Conservation (phyloP, 768 basidiomycete species). For the Pleurotus giganteus region DNA sequence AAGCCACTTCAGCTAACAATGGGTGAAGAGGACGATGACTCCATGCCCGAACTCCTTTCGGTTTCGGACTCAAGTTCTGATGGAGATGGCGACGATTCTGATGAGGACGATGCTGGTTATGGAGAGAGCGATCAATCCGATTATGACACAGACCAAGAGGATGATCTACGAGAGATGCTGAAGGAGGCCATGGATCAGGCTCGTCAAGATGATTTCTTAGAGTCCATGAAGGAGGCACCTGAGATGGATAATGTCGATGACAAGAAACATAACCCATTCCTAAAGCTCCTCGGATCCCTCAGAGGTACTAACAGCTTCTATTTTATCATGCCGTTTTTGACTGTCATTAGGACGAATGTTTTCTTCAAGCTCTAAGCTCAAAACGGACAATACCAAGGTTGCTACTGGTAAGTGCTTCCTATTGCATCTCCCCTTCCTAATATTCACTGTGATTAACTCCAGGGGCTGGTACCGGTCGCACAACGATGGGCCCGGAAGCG, state of each 20-base stretch:
- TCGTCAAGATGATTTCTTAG: slow-evolving; percentile 57
- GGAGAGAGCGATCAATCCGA: slow-evolving; percentile 33
- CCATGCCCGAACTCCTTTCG: slow-evolving; percentile 68
- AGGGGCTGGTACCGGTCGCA: slow-evolving; percentile 24
- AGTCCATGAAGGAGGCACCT: slow-evolving; percentile 36
- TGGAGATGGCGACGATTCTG: slow-evolving; percentile 35
- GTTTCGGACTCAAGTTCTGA: slow-evolving; percentile 52
- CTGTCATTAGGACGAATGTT: slow-evolving; percentile 59
- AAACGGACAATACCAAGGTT: slow-evolving; percentile 20
- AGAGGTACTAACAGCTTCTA: slow-evolving; percentile 45
- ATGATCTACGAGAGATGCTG: slow-evolving; percentile 55
- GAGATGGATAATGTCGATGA: slow-evolving; percentile 46
- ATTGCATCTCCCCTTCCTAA: neutral
- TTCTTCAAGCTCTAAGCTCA: slow-evolving; percentile 40
- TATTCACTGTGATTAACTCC: neutral
- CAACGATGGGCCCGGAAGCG: slow-evolving; percentile 67
- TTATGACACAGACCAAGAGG: slow-evolving; percentile 71
- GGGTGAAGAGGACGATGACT: slow-evolving; percentile 43
- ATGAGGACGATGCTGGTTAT: slow-evolving; percentile 30
- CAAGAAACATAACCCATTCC: slow-evolving; percentile 71
- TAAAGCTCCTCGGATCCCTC: slow-evolving; percentile 72
- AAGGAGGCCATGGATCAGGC: slow-evolving; percentile 75
- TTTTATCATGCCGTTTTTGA: neutral
- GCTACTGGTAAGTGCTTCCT: neutral
- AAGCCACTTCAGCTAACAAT: slow-evolving; percentile 52